These are phyloP conservation scores for Fraxinus pennsylvanica DNA, from an alignment of 257 asterid genomes.

Conservation along the genomic window DNA sequence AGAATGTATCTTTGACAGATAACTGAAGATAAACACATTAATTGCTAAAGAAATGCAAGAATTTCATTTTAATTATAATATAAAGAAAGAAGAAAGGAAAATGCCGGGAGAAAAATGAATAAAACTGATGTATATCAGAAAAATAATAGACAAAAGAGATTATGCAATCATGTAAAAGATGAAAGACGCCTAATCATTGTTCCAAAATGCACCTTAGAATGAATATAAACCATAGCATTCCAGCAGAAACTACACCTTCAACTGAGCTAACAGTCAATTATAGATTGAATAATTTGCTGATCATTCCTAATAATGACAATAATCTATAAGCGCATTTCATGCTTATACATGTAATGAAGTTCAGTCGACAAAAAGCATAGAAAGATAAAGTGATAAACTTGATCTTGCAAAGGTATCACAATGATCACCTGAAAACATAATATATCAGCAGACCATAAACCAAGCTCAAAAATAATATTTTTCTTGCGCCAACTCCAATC, in stretches of 20 bases:
- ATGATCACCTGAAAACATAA: slow-evolving; percentile 80
- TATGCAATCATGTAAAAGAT: slow-evolving; percentile 13
- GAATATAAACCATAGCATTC: background rate
- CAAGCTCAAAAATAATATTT: slow-evolving; percentile 81
- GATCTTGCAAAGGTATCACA: slow-evolving; percentile 13
- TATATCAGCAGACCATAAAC: slow-evolving; percentile 97
- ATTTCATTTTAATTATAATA: background rate
- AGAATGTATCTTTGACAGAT: background rate
- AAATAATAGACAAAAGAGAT: slow-evolving; percentile 12
- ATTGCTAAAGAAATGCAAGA: background rate
- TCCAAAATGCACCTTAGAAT: slow-evolving; percentile 3
- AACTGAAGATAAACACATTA: slow-evolving; percentile 1
- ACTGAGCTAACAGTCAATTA: background rate
- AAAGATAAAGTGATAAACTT: slow-evolving; percentile 11
- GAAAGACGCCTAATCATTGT: slow-evolving; percentile 3
- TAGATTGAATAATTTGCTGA: background rate
- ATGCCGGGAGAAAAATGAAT: background rate
- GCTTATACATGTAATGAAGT: background rate
- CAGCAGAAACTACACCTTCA: background rate
- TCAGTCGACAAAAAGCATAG: slow-evolving; percentile 18
- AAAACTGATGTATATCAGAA: background rate
- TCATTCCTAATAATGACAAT: slow-evolving; percentile 1
- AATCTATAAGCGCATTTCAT: slow-evolving; percentile 12
- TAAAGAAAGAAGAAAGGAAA: background rate
- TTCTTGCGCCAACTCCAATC: slow-evolving; percentile 93